These are phyloP conservation scores for Carex littledalei DNA, from an alignment of 176 grass and related monocot species.

Conservation along the genomic window DNA sequence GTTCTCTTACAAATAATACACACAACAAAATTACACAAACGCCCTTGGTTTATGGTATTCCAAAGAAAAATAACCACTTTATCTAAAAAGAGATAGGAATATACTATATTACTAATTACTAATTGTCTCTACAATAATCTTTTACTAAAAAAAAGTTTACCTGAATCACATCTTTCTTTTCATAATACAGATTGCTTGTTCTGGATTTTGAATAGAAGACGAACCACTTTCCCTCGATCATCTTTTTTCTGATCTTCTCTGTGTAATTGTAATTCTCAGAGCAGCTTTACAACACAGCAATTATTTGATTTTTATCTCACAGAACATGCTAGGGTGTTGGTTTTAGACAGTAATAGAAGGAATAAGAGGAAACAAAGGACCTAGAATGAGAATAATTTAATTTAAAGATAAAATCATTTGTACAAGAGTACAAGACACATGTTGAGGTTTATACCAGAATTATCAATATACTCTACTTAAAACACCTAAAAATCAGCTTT, in stretches of 20 bases:
- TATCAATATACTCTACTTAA: too few species aligned
- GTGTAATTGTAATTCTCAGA: not conserved
- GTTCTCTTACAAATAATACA: not conserved
- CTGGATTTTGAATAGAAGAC: not conserved
- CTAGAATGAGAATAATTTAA: not conserved
- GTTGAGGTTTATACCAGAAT: not conserved
- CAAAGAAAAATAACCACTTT: not conserved
- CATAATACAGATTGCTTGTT: not conserved
- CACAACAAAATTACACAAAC: not conserved
- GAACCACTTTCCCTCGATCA: not conserved
- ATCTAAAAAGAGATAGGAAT: not conserved
- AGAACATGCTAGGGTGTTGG: not conserved
- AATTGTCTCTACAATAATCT: not conserved
- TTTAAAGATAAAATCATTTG: not conserved
- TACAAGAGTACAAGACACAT: not conserved
- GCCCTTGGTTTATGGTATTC: not conserved
- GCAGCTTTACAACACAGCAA: not conserved
- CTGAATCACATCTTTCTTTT: not conserved
- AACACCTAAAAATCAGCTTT: too few species aligned
- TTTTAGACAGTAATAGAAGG: not conserved
- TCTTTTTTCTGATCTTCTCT: not conserved
- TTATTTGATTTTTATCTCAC: not conserved
- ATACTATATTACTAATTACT: not conserved
- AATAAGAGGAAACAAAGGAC: not conserved
- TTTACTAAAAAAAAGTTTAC: not conserved